Evolutionary conservation across 202 grass and related monocot genomes (phyloP), one percentile per base, ranked within the genome.

Genomic region (Zoysia matrella): DNA sequence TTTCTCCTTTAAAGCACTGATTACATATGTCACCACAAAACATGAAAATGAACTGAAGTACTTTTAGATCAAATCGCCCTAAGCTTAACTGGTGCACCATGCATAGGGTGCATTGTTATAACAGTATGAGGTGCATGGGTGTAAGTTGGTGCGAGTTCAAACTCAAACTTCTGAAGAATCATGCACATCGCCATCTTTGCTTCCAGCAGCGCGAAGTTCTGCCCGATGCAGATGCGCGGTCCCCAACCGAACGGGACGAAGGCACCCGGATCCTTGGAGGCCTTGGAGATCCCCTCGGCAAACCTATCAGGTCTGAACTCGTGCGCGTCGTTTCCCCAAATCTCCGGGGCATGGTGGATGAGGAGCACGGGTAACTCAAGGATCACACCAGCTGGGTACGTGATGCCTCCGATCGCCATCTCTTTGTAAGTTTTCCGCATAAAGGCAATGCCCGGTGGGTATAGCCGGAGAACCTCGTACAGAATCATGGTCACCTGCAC

Each of bases 281-380:
- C 90, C 64, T 77, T 92, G 2, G 83, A 90, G 47, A 87, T 74
- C 15, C 93, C 93, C 45, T 89, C 80, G 1, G 80, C 49, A 18
- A 95, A 95, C 47, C 93, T 74, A 8, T 83, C 80, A 0, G 93
- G 93, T 4, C 54, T 95, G 88, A 95, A 95, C 50, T 95, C 90
- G 0, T 69, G 42, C 6, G 30, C 88, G 8, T 95, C 90, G 5
- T 45, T 47, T 8, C 93, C 90, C 90, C 88, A 90, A 0, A 85
- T 76, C 3, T 85, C 63, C 0, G 42, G 85, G 68, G 90, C 90
- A 39, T 87, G 88, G 67, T 96, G 90, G 36, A 91, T 84, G 8
- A 79, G 22, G 12, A 92, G 14, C 49, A 90, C 47, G 0, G 87
- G 77, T 30, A 92, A 2, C 14, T 78, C 48, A 22, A 96, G 1